These are phyloP conservation scores for Leptodontidium sp. DNA, from an alignment of 2,329 filamentous ascomycete genomes.

Conservation along the genomic window DNA sequence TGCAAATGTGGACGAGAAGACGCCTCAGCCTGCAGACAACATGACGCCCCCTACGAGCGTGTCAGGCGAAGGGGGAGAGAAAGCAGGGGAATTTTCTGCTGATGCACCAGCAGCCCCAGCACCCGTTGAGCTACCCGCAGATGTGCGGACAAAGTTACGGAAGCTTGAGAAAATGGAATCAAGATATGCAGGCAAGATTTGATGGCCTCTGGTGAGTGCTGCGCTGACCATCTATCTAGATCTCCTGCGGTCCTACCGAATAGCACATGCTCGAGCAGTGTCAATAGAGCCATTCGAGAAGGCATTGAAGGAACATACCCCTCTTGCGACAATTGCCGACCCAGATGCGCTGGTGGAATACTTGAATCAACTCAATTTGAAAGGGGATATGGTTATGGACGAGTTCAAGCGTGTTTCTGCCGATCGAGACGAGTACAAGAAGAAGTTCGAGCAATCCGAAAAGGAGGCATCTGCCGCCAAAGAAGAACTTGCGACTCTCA, in stretches of 20 bases:
- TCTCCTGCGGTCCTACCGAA: constrained; percentile 87
- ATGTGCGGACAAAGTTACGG: constrained; percentile 31
- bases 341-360: constrained; percentile 88
- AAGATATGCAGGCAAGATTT: constrained; percentile 77
- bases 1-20: constrained; percentile 49
- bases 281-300: constrained; percentile 95
- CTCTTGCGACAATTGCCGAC: constrained; percentile 86
- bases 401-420: constrained; percentile 87
- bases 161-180: constrained; percentile 78
- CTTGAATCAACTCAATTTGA: constrained; percentile 83
- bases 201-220: constrained; percentile 30
- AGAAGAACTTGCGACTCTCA: constrained; percentile 68
- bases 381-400: constrained; percentile 91
- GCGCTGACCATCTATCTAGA: constrained; percentile 59
- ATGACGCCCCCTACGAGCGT: constrained; percentile 42
- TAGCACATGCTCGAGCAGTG: constrained; percentile 85
- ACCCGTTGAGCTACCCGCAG: constrained; percentile 23
- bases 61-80: constrained; percentile 43
- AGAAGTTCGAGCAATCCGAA: constrained; percentile 75
- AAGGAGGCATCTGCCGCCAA: constrained; percentile 67
- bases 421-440: constrained; percentile 82
- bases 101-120: constrained; percentile 24
- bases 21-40: constrained; percentile 35
- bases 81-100: constrained; percentile 32
- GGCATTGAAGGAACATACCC: constrained; percentile 89